These are phyloP conservation scores for Backusella tarrabulga DNA, from an alignment of 192 early-diverging fungal species.

Conservation along the genomic window DNA sequence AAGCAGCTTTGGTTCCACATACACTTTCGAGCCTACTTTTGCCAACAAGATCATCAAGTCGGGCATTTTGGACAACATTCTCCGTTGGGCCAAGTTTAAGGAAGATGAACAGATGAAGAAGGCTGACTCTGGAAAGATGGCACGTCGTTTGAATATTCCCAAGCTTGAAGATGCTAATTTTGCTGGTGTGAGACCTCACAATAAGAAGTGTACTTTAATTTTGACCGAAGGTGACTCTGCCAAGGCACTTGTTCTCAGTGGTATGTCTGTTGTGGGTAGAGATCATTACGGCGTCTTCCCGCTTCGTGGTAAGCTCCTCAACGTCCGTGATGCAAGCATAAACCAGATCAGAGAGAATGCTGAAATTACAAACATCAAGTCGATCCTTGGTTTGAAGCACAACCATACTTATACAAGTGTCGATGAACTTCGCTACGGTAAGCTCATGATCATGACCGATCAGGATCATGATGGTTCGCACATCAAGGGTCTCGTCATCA, in stretches of 20 bases:
- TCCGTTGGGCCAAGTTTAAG: slow-evolving; percentile 63
- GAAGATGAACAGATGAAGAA: slow-evolving; percentile 77
- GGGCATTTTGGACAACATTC: slow-evolving; percentile 80
- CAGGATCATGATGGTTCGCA: slow-evolving; percentile 97
- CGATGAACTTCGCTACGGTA: slow-evolving; percentile 85
- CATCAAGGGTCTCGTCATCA: slow-evolving; percentile 97
- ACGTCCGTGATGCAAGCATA: slow-evolving; percentile 85
- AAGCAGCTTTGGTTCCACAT: slow-evolving; percentile 80
- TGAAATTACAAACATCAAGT: slow-evolving; percentile 87
- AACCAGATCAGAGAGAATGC: slow-evolving; percentile 73
- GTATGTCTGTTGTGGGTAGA: slow-evolving; percentile 84
- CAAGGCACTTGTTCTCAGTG: slow-evolving; percentile 84
- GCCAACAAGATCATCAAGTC: slow-evolving; percentile 79
- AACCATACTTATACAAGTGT: slow-evolving; percentile 72
- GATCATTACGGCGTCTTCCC: slow-evolving; percentile 95
- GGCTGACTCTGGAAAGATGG: slow-evolving; percentile 70
- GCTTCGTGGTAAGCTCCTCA: slow-evolving; percentile 94
- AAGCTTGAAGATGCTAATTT: slow-evolving; percentile 96
- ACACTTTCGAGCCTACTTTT: slow-evolving; percentile 73
- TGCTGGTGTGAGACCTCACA: slow-evolving; percentile 70
- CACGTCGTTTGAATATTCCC: slow-evolving; percentile 64
- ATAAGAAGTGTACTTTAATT: slow-evolving; percentile 86
- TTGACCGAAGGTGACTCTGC: slow-evolving; percentile 98
- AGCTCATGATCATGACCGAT: slow-evolving; percentile 99
- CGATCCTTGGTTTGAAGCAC: slow-evolving; percentile 93